Conservation (phyloP, 495 filamentous ascomycete species). For the Hypoxylon fuscum region DNA sequence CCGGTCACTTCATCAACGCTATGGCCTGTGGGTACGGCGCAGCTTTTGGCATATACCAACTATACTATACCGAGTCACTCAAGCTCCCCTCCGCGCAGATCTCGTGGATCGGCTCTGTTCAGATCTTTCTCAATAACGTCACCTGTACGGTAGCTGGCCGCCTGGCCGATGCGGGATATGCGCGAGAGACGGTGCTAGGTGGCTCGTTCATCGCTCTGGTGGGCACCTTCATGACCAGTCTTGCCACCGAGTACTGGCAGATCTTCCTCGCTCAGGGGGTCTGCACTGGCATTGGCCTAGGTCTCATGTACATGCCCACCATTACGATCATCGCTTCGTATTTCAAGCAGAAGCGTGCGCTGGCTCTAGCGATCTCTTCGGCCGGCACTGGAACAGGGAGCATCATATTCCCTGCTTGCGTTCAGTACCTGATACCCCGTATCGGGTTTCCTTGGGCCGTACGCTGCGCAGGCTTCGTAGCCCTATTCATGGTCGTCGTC, state of each 20-base stretch:
- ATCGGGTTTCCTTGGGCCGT: constrained; percentile 59
- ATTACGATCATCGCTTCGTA: constrained; percentile 53
- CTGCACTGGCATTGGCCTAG: constrained; percentile 52
- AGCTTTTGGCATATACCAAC: constrained; percentile 57
- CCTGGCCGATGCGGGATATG: constrained; percentile 54
- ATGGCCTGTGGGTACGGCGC: constrained; percentile 55
- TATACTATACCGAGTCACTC: constrained; percentile 56
- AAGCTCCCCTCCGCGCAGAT: constrained; percentile 51
- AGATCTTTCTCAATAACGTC: constrained; percentile 53
- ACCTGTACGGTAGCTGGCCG: constrained; percentile 53
- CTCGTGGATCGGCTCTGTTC: constrained; percentile 58
- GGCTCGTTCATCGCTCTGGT: constrained; percentile 50
- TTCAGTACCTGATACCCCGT: constrained; percentile 53
- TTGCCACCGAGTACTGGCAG: constrained; percentile 53
- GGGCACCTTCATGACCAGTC: constrained; percentile 56
- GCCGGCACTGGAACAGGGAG: constrained; percentile 56
- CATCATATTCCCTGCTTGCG: constrained; percentile 51
- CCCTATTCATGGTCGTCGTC: constrained; percentile 44
- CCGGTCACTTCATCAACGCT: constrained; percentile 50
- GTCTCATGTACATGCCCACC: constrained; percentile 56
- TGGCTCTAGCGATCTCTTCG: constrained; percentile 49
- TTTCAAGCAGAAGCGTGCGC: constrained; percentile 48
- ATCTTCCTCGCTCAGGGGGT: constrained; percentile 57
- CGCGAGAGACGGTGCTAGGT: constrained; percentile 44
- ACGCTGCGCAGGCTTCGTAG: constrained; percentile 51